Percentiles rank a stretch among this genome's conserved stretches.
phyloP scores from a whole-genome alignment of 345 rosid species.

The Brassica nigra region DNA sequence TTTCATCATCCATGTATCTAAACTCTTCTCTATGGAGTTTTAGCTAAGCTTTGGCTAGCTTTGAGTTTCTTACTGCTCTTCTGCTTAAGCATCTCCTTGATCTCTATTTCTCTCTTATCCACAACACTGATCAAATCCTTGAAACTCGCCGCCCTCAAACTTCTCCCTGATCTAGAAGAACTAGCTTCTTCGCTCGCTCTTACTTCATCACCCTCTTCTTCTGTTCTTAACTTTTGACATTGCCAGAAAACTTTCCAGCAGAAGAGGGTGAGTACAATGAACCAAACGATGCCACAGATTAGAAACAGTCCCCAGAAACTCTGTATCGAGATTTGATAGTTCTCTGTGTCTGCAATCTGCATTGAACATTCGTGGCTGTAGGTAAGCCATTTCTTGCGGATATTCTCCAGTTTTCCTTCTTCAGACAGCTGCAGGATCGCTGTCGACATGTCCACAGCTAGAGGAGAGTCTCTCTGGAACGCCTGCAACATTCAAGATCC shows the following conservation, averaged over 20 bases:
- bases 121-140: constrained; percentile 53
- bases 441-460: constrained; percentile 85
- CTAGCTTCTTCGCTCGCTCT: constrained; percentile 47
- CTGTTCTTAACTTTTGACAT: constrained; percentile 58
- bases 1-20: not conserved
- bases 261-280: constrained; percentile 57
- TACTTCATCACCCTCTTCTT: constrained; percentile 36
- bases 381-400: constrained; percentile 79
- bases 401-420: constrained; percentile 76
- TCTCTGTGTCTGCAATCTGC: constrained; percentile 44
- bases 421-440: constrained; percentile 87
- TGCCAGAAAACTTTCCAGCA: constrained; percentile 58
- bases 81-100: constrained; percentile 57
- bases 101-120: constrained; percentile 61
- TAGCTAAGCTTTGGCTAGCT: constrained; percentile 44
- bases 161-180: constrained; percentile 46
- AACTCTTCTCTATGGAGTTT: constrained; percentile 34
- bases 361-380: constrained; percentile 49
- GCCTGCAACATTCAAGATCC: constrained; percentile 51
- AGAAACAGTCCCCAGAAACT: constrained; percentile 96
- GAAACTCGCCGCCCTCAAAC: constrained; percentile 51
- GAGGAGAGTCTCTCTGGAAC: constrained; percentile 89
- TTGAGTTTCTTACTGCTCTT: constrained; percentile 48
- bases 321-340: constrained; percentile 53
- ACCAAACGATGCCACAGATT: constrained; percentile 67